Conservation (phyloP, 164 flowering plant genomes). For the Dillenia suffruticosa region DNA sequence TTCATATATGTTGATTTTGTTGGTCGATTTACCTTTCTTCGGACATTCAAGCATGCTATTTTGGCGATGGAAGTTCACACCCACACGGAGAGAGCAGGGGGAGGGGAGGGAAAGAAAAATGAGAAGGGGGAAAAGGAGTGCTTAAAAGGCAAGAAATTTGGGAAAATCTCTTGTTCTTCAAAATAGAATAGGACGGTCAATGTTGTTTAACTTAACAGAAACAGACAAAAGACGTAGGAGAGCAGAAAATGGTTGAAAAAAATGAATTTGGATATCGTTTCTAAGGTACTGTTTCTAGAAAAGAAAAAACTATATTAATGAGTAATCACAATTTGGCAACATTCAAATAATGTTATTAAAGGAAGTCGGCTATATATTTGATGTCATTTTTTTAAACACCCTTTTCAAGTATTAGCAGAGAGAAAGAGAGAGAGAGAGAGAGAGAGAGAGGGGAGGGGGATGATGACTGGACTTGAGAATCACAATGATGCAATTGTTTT, state of each 20-base stretch:
- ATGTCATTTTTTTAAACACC: too few relatives aligned
- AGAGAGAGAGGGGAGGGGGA: too few relatives aligned
- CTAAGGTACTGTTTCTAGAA: too few relatives aligned
- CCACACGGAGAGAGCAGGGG: slow-evolving; percentile 15
- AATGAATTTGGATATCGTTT: neutral
- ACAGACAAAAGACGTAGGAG: neutral
- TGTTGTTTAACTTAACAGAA: slow-evolving; percentile 5
- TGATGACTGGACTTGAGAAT: too few relatives aligned
- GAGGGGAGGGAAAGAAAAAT: slow-evolving; percentile 5
- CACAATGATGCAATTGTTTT: too few relatives aligned
- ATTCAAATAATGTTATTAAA: too few relatives aligned
- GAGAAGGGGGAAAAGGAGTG: slow-evolving; percentile 14
- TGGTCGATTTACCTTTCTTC: slow-evolving; percentile 52
- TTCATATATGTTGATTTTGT: neutral
- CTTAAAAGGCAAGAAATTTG: slow-evolving; percentile 45
- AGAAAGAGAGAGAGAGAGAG: too few relatives aligned
- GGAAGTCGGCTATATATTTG: too few relatives aligned
- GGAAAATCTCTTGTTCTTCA: neutral
- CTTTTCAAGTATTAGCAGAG: too few relatives aligned
- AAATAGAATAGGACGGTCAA: slow-evolving; percentile 16
- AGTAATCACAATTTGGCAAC: too few relatives aligned
- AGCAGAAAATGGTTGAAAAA: neutral
- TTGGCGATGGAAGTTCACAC: slow-evolving; percentile 14
- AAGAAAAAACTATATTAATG: too few relatives aligned
- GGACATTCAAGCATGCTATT: slow-evolving; percentile 74